Percentiles rank a stretch among this genome's conserved stretches.
Evolutionary conservation across 2,329 filamentous ascomycete genomes (phyloP).

Genomic region (Tympanopsis confertula): DNA sequence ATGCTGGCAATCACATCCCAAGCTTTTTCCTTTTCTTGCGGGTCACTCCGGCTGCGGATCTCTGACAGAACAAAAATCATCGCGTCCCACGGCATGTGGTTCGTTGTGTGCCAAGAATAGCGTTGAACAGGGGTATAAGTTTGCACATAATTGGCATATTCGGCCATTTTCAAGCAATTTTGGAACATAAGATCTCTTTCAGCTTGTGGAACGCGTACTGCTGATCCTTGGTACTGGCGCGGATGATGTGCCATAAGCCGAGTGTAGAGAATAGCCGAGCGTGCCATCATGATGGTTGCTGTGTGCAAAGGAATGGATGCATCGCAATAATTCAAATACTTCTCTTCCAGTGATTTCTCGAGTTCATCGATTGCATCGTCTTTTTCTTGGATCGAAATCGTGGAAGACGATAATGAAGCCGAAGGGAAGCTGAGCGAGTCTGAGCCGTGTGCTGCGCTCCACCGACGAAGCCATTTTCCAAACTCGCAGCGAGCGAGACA

Average conservation of each 20-base stretch:
- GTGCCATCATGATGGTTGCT: constrained; percentile 10
- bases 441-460: not conserved
- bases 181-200: constrained; percentile 16
- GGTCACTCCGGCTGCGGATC: constrained; percentile 13
- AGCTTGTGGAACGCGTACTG: constrained; percentile 13
- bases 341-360: constrained; percentile 20
- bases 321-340: constrained; percentile 27
- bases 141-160: constrained; percentile 18
- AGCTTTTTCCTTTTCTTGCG: constrained; percentile 14
- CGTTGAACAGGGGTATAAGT: constrained; percentile 12
- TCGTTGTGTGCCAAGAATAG: constrained; percentile 18
- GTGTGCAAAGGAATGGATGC: constrained; percentile 24
- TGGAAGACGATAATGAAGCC: not conserved
- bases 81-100: constrained; percentile 19
- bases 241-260: constrained; percentile 18
- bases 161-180: constrained; percentile 20
- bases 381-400: constrained; percentile 6
- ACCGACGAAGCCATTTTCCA: constrained; percentile 1
- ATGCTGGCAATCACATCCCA: constrained; percentile 14
- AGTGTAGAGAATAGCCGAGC: constrained; percentile 10
- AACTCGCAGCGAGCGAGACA: not conserved
- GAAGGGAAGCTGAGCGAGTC: not conserved
- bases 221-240: constrained; percentile 13
- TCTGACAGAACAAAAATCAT: constrained; percentile 20
- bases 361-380: constrained; percentile 14